Percentiles rank a stretch among this genome's conserved stretches.
Evolutionary conservation across 1,139 yeast genomes (phyloP).

Genomic region (Kurtzmaniella quercitrusa): DNA sequence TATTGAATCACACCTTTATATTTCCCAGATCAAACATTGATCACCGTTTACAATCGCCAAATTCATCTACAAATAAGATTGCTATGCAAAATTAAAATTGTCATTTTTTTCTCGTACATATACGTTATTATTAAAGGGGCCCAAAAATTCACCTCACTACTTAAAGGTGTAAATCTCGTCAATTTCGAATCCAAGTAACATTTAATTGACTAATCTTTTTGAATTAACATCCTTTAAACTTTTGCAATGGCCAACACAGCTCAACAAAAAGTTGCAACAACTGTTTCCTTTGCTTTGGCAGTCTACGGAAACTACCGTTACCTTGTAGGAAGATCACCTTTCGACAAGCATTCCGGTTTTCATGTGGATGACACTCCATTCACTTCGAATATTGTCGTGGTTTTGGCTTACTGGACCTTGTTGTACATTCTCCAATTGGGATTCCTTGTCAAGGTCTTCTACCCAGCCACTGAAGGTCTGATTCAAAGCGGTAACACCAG

Average conservation of each 20-base stretch:
- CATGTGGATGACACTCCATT: slow-evolving; percentile 59
- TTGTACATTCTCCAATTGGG: slow-evolving; percentile 50
- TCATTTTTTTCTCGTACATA: neutral
- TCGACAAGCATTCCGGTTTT: slow-evolving; percentile 42
- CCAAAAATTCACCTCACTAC: neutral
- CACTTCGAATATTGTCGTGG: slow-evolving; percentile 52
- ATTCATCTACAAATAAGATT: neutral
- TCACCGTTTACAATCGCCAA: no score
- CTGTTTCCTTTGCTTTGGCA: slow-evolving; percentile 50
- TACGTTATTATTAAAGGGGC: neutral
- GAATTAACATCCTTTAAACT: neutral
- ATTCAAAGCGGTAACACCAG: slow-evolving; percentile 13
- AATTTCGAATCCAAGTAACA: no score
- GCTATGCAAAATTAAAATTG: neutral
- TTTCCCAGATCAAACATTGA: no score
- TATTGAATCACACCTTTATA: no score
- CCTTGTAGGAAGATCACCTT: slow-evolving; percentile 47
- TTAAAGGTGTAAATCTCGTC: neutral
- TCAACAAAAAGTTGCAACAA: slow-evolving; percentile 38
- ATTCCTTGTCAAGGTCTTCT: slow-evolving; percentile 51
- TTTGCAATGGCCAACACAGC: slow-evolving; percentile 6
- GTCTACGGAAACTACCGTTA: slow-evolving; percentile 52
- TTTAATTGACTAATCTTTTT: neutral
- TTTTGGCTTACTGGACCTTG: slow-evolving; percentile 56
- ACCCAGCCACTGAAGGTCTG: slow-evolving; percentile 24